Evolutionary conservation across 257 asterid species (phyloP).

Genomic region (Linaria vulgaris): DNA sequence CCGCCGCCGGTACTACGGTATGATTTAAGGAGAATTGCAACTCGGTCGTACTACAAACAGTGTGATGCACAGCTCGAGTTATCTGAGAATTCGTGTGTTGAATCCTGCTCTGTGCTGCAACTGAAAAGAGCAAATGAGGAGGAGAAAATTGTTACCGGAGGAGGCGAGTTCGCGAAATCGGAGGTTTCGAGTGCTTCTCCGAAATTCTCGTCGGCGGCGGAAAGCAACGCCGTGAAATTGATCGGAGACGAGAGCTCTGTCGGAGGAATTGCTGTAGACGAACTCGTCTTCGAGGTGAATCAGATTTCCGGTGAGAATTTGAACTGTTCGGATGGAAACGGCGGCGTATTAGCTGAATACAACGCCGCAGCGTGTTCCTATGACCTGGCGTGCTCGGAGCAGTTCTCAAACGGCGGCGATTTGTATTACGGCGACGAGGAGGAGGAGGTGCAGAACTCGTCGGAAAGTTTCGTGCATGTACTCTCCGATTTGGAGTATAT

Average conservation of each 20-base stretch:
- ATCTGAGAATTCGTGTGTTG: constrained; percentile 86
- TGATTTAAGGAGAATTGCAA: constrained; percentile 39
- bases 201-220: too few relatives aligned
- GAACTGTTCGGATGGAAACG: constrained; percentile 28
- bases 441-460: constrained; percentile 41
- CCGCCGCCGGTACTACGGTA: constrained; percentile 26
- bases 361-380: constrained; percentile 36
- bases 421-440: constrained; percentile 29
- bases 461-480: constrained; percentile 39
- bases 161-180: constrained; percentile 29
- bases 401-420: constrained; percentile 46
- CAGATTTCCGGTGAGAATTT: constrained; percentile 22
- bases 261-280: too few relatives aligned
- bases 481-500: constrained; percentile 53
- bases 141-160: constrained; percentile 26
- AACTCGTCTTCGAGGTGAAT: constrained; percentile 25
- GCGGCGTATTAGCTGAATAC: constrained; percentile 35
- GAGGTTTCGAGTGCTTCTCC: constrained; percentile 46
- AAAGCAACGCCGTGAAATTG: constrained; percentile 29
- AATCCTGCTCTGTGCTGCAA: constrained; percentile 57
- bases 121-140: constrained; percentile 28
- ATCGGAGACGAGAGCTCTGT: too few relatives aligned
- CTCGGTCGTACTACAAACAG: constrained; percentile 35
- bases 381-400: constrained; percentile 79
- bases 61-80: constrained; percentile 40